These are phyloP conservation scores for Rhodotorula toruloides DNA, from an alignment of 768 basidiomycete genomes.

Conservation along the genomic window DNA sequence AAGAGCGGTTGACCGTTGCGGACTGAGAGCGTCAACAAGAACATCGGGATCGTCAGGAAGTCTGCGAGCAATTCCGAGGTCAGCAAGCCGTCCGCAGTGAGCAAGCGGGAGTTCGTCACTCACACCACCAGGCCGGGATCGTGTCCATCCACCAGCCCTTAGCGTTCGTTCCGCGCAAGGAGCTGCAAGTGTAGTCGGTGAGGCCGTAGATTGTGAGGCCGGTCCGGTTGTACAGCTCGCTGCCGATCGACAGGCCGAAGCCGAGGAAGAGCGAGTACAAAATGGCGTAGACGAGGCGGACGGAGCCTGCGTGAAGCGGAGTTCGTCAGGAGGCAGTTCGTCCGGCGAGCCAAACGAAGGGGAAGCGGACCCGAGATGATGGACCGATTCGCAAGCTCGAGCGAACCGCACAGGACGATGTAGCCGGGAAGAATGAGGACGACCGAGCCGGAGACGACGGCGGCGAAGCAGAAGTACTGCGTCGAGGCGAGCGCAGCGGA, in stretches of 20 bases:
- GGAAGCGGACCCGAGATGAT: slow-evolving; percentile 62
- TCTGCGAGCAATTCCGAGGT: slow-evolving; percentile 48
- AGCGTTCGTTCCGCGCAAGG: slow-evolving; percentile 55
- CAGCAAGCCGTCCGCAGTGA: not conserved
- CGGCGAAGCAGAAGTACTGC: slow-evolving; percentile 70
- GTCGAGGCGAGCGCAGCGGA: slow-evolving; percentile 68
- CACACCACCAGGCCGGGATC: slow-evolving; percentile 70
- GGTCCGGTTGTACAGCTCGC: slow-evolving; percentile 60
- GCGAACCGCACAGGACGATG: slow-evolving; percentile 54
- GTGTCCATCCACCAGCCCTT: slow-evolving; percentile 69
- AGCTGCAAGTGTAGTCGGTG: slow-evolving; percentile 60
- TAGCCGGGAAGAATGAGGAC: slow-evolving; percentile 70
- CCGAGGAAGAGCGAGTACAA: slow-evolving; percentile 58
- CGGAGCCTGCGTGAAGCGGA: slow-evolving; percentile 49
- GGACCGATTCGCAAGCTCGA: slow-evolving; percentile 61
- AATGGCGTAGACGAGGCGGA: slow-evolving; percentile 63
- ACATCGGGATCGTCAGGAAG: slow-evolving; percentile 67
- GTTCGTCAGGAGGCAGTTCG: not conserved
- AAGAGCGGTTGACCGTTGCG: slow-evolving; percentile 53
- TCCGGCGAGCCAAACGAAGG: not conserved
- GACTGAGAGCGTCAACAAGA: slow-evolving; percentile 62
- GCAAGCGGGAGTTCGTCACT: slow-evolving; percentile 42
- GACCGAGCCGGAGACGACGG: slow-evolving; percentile 68
- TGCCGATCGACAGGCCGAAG: slow-evolving; percentile 77
- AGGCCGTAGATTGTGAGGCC: slow-evolving; percentile 42